phyloP scores from a whole-genome alignment of 2,329 filamentous ascomycete genomes.

The Cercospora zeae-maydis region DNA sequence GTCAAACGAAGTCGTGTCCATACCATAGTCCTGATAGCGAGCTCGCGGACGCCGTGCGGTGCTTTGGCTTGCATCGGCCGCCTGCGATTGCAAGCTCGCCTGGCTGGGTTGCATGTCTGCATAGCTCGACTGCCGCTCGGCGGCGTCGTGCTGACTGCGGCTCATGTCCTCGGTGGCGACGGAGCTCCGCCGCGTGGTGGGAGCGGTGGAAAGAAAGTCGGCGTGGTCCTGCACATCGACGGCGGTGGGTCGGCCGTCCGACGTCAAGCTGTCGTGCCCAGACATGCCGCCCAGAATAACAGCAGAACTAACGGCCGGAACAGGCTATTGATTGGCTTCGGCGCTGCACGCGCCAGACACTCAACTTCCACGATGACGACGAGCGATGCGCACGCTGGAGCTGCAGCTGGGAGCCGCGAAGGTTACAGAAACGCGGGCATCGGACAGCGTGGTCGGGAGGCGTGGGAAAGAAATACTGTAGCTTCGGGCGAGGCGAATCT shows the following conservation, averaged over 20 bases:
- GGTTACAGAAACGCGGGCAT: not conserved
- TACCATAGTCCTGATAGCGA: constrained; percentile 32
- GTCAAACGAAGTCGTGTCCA: not conserved
- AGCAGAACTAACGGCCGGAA: constrained; percentile 4
- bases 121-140: constrained; percentile 18
- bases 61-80: constrained; percentile 12
- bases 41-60: constrained; percentile 24
- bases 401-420: not conserved
- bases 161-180: constrained; percentile 24
- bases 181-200: constrained; percentile 27
- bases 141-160: constrained; percentile 16
- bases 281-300: constrained; percentile 1
- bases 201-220: constrained; percentile 16
- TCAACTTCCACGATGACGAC: not conserved
- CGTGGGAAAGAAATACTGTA: not conserved
- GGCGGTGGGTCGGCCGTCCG: constrained; percentile 2
- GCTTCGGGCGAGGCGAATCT: constrained; percentile 1
- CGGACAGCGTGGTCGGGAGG: not conserved
- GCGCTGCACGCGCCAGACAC: constrained; percentile 1
- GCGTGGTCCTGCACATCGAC: constrained; percentile 22
- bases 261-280: constrained; percentile 6
- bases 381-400: not conserved
- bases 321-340: not conserved
- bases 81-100: constrained; percentile 25
- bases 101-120: constrained; percentile 30